phyloP scores from a whole-genome alignment of 495 filamentous ascomycete genomes.

The Poronia punctata region DNA sequence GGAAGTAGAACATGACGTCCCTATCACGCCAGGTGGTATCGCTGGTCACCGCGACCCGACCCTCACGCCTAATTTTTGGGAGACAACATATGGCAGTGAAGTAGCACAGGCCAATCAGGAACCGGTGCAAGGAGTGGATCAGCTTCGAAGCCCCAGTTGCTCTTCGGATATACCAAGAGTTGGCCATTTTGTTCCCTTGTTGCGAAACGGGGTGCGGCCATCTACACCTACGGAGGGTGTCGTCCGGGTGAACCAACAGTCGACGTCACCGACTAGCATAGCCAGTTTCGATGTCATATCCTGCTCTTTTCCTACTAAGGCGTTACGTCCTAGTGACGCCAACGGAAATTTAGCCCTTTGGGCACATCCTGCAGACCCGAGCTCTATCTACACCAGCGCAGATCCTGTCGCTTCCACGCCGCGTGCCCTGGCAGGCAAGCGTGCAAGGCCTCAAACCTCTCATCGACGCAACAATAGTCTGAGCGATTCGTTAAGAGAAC shows the following conservation, averaged over 20 bases:
- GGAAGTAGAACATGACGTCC: slow-evolving; percentile 53
- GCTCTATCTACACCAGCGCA: slow-evolving; percentile 35
- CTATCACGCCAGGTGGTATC: slow-evolving; percentile 69
- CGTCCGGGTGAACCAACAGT: slow-evolving; percentile 25
- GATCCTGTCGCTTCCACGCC: slow-evolving; percentile 46
- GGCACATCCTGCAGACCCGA: slow-evolving; percentile 58
- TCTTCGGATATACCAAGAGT: slow-evolving; percentile 43
- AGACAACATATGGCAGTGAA: slow-evolving; percentile 27
- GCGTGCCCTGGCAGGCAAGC: slow-evolving; percentile 45
- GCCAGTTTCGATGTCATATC: slow-evolving; percentile 61
- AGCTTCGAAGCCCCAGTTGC: slow-evolving; percentile 31
- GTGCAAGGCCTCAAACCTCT: slow-evolving; percentile 37
- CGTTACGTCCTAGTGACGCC: slow-evolving; percentile 39
- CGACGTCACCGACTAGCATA: slow-evolving; percentile 45
- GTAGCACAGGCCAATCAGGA: slow-evolving; percentile 36
- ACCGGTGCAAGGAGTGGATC: slow-evolving; percentile 25
- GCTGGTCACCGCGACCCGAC: slow-evolving; percentile 49
- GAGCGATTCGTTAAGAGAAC: slow-evolving; percentile 81
- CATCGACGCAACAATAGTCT: slow-evolving; percentile 53
- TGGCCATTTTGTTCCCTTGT: slow-evolving; percentile 38
- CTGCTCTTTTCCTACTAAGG: slow-evolving; percentile 73
- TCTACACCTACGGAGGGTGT: slow-evolving; percentile 32
- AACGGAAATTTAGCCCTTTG: slow-evolving; percentile 39
- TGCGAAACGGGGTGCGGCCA: slow-evolving; percentile 32
- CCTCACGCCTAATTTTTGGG: slow-evolving; percentile 42